Evolutionary conservation across 2,329 filamentous ascomycete species (phyloP).

Genomic region (Colletotrichum gigasporum): DNA sequence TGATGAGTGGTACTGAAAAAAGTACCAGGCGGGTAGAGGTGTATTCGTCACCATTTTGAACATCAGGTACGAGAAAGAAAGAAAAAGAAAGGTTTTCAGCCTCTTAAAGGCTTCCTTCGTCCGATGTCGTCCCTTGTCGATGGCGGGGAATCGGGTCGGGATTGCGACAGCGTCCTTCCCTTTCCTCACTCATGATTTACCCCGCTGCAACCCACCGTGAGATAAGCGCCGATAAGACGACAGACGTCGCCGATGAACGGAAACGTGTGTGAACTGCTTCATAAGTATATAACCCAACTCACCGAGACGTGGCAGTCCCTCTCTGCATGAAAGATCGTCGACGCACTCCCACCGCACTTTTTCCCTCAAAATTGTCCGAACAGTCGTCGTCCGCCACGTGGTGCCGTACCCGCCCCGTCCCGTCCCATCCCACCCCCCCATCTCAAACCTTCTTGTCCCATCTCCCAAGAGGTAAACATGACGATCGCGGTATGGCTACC

Average conservation of each 20-base stretch:
- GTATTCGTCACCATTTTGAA: background rate
- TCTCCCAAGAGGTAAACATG: conserved; percentile 32
- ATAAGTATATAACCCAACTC: too few species aligned
- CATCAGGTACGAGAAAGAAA: too few species aligned
- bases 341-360: background rate
- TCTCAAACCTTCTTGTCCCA: background rate
- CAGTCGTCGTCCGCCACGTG: conserved; percentile 1
- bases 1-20: conserved; percentile 34
- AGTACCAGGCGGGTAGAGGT: background rate
- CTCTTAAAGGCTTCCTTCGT: background rate
- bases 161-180: conserved; percentile 24
- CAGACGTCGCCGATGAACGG: background rate
- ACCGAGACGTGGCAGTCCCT: too few species aligned
- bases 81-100: background rate
- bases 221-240: conserved; percentile 29
- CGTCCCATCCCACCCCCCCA: background rate
- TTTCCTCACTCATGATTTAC: too few species aligned
- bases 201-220: conserved; percentile 22
- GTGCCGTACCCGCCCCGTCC: background rate
- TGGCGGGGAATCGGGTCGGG: background rate
- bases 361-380: background rate
- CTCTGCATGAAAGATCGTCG: conserved; percentile 8
- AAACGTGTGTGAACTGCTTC: too few species aligned
- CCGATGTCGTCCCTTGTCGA: background rate
- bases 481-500: conserved; percentile 38